A percentile compares a stretch with the other conserved stretches of the same genome.
phyloP scores from a whole-genome alignment of 495 filamentous ascomycete genomes.

The Friedmanniomyces endolithicus region DNA sequence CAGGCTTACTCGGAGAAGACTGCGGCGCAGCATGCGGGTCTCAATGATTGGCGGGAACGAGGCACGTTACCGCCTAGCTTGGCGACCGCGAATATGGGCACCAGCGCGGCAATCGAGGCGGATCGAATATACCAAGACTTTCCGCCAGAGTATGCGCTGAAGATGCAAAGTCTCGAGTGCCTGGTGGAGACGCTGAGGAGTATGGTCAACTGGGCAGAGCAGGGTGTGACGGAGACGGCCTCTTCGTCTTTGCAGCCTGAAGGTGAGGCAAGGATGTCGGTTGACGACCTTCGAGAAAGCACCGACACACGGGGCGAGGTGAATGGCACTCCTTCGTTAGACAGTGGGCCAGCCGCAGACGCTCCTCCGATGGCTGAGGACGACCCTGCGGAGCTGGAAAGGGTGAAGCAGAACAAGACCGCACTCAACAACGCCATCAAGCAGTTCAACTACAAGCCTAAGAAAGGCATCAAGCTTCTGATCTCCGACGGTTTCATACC shows the following conservation, averaged over 20 bases:
- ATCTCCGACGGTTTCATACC: constrained; percentile 75
- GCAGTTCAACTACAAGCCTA: constrained; percentile 97
- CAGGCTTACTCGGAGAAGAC: constrained; percentile 62
- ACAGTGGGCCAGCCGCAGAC: constrained; percentile 24
- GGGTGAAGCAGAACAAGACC: constrained; percentile 85
- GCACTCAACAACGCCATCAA: constrained; percentile 76
- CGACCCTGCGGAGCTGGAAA: constrained; percentile 83
- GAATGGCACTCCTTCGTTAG: constrained; percentile 5
- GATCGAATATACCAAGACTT: constrained; percentile 53
- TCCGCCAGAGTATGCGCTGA: constrained; percentile 75
- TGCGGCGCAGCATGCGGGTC: constrained; percentile 28
- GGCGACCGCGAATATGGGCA: constrained; percentile 56
- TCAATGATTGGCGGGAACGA: constrained; percentile 69
- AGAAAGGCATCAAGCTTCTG: constrained; percentile 76
- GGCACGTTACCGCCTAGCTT: constrained; percentile 77
- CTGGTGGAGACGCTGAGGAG: constrained; percentile 80
- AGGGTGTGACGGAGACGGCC: constrained; percentile 46
- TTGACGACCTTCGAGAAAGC: constrained; percentile 70
- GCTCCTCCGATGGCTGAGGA: constrained; percentile 62
- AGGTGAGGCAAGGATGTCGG: constrained; percentile 47
- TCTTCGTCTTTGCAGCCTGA: constrained; percentile 26
- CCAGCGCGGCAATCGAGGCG: constrained; percentile 26
- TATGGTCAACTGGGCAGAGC: constrained; percentile 82
- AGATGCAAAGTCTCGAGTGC: constrained; percentile 74
- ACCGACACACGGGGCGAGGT: constrained; percentile 46